Evolutionary conservation across 805 yeast genomes (phyloP), one percentile per base, ranked within the genome.

Genomic region (Jamesozyma lodderae): DNA sequence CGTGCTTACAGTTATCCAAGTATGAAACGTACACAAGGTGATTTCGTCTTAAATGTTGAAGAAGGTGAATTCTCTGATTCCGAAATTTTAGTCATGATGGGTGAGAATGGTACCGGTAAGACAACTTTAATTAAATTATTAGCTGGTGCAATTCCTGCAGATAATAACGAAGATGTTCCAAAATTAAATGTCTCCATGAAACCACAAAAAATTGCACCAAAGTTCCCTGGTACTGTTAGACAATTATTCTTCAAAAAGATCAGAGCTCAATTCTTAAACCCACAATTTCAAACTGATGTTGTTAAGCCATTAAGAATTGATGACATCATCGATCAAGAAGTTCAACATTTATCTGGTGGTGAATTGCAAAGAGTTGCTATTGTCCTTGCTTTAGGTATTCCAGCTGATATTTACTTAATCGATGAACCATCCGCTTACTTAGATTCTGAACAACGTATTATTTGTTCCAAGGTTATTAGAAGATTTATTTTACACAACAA

Each of bases 81-180:
- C 31, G 98, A 92, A 70, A 92, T 92, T 53, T 73, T 92, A 55
- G 98, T 92, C 41, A 85, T 92, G 96, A 90, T 92, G 95, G 99
- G 99, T 62, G 98, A 92, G 69, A 92, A 92, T 64, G 99, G 99
- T 70, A 92, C 98, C 15, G 99, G 99, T 71, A 92, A 92, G 70
- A 92, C 99, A 30, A 92, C 99, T 13, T 80, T 92, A 70, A 90
- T 96, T 75, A 84, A 82, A 63, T 69, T 92, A 55, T 72, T 92
- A 55, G 97, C 99, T 17, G 98, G 97, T 59, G 86, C 86, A 20
- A 72, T 85, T 50, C 90, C 98, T 23, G 98, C 92, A 65, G 75
- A 73, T 49, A 85, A 85, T 41, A 81, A 81, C 33, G 77, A 31
- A 15, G 36, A 78, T 57, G 79, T 85, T 44, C 96, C 96, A 36